These are phyloP conservation scores for Xerophyta viscosa DNA, from an alignment of 106 monocot species.

Conservation along the genomic window DNA sequence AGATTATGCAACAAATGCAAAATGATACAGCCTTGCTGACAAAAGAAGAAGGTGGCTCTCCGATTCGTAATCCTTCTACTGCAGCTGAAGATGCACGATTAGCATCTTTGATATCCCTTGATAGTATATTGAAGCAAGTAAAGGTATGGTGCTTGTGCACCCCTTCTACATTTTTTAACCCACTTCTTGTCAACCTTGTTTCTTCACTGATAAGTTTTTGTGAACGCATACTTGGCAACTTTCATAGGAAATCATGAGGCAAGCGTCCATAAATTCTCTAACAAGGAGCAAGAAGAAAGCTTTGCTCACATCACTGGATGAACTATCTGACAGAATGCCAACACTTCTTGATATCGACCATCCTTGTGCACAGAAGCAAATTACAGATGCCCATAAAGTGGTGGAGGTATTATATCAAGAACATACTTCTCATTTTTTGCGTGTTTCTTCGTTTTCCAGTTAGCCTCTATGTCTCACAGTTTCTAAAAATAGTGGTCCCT, in stretches of 20 bases:
- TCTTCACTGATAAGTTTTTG: too few relatives aligned
- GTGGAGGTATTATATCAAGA: slow-evolving; percentile 51
- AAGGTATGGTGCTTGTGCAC: slow-evolving; percentile 33
- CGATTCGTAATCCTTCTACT: slow-evolving; percentile 91
- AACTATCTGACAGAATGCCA: slow-evolving; percentile 74
- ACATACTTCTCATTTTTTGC: too few relatives aligned
- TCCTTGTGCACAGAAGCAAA: slow-evolving; percentile 83
- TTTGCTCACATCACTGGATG: slow-evolving; percentile 56
- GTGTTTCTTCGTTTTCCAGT: too few relatives aligned
- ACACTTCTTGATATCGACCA: slow-evolving; percentile 93
- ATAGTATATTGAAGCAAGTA: slow-evolving; percentile 76
- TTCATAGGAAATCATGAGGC: slow-evolving; percentile 72
- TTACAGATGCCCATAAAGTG: slow-evolving; percentile 58
- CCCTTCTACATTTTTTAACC: background rate
- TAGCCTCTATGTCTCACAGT: too few relatives aligned
- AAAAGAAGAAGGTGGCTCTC: slow-evolving; percentile 96
- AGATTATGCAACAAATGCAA: slow-evolving; percentile 97
- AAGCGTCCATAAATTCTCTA: slow-evolving; percentile 51
- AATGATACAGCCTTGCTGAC: slow-evolving; percentile 73
- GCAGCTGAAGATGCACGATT: slow-evolving; percentile 97
- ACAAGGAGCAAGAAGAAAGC: slow-evolving; percentile 77
- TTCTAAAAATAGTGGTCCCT: too few relatives aligned
- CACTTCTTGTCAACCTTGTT: background rate
- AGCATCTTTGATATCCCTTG: slow-evolving; percentile 93
- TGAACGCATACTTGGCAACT: background rate